Percentiles rank a stretch among this genome's conserved stretches.
phyloP scores from a whole-genome alignment of 306 rosid species.

The Phaseolus lunatus region DNA sequence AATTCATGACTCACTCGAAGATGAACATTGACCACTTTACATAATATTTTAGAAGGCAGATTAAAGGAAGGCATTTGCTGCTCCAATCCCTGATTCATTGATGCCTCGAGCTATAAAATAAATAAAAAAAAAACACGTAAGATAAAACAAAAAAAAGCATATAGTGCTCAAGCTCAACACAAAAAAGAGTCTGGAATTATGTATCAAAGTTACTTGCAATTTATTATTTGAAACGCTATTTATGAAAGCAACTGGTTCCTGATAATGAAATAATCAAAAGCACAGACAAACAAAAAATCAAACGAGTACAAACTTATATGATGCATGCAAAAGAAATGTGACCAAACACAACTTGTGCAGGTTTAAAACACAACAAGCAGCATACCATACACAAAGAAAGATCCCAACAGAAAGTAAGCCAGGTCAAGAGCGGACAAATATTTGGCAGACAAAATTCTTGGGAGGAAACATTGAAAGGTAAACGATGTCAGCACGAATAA shows the following conservation, averaged over 20 bases:
- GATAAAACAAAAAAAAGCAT: constrained; percentile 17
- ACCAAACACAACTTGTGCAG: constrained; percentile 10
- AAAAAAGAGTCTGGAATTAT: not conserved
- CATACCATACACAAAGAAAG: not conserved
- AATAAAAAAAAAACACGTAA: constrained; percentile 22
- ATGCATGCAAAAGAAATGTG: constrained; percentile 16
- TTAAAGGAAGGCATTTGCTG: constrained; percentile 97
- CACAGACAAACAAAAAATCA: constrained; percentile 20
- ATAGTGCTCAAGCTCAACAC: constrained; percentile 1
- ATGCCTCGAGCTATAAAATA: constrained; percentile 84
- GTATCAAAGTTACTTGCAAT: constrained; percentile 4
- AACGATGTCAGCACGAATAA: not conserved
- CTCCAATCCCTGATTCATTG: constrained; percentile 95
- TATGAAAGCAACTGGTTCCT: constrained; percentile 15
- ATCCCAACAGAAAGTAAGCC: constrained; percentile 20
- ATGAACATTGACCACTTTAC: constrained; percentile 88
- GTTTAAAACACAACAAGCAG: constrained; percentile 15
- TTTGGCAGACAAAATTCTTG: constrained; percentile 1
- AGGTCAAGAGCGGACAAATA: constrained; percentile 20
- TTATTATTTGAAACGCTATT: constrained; percentile 10
- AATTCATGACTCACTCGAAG: constrained; percentile 72
- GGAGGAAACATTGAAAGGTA: not conserved
- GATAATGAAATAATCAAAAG: constrained; percentile 18
- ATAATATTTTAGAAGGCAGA: constrained; percentile 86
- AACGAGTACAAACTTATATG: not conserved